Evolutionary conservation across 805 yeast genomes (phyloP).

Genomic region (Candida rishiriensis): DNA sequence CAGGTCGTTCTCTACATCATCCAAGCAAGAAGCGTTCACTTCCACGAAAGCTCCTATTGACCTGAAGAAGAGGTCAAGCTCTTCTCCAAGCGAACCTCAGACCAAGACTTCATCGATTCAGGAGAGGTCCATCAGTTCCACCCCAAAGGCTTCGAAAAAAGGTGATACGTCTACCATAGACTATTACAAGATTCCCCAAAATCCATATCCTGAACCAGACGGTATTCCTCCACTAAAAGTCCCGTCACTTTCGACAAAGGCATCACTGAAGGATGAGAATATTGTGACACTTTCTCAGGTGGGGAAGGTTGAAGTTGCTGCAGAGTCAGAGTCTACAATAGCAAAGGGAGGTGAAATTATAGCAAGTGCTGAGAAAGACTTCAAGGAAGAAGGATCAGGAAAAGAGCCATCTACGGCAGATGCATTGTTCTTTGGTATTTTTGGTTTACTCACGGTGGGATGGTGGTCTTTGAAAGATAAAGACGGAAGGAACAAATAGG

Average conservation of each 20-base stretch:
- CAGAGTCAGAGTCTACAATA: slow-evolving; percentile 10
- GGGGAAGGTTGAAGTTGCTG: slow-evolving; percentile 6
- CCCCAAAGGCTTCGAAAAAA: slow-evolving; percentile 35
- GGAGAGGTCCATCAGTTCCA: slow-evolving; percentile 18
- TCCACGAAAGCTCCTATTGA: neutral
- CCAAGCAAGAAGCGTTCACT: slow-evolving; percentile 3
- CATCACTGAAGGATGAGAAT: slow-evolving; percentile 18
- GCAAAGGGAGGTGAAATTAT: slow-evolving; percentile 18
- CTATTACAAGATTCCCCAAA: slow-evolving; percentile 44
- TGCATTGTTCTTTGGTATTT: slow-evolving; percentile 21
- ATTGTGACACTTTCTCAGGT: slow-evolving; percentile 2
- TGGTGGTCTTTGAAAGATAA: slow-evolving; percentile 31
- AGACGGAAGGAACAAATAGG: slow-evolving; percentile 12
- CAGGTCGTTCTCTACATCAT: slow-evolving; percentile 13
- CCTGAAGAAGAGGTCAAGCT: neutral
- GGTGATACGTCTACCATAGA: slow-evolving; percentile 58
- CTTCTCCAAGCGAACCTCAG: neutral
- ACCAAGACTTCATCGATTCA: slow-evolving; percentile 6
- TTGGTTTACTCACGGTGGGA: slow-evolving; percentile 23
- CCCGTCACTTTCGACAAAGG: slow-evolving; percentile 26
- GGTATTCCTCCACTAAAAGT: slow-evolving; percentile 22
- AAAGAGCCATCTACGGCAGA: slow-evolving; percentile 10
- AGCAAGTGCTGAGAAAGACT: slow-evolving; percentile 1
- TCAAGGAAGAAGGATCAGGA: neutral
- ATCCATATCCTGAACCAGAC: slow-evolving; percentile 19